A percentile compares a stretch with the other conserved stretches of the same genome.
Evolutionary conservation across 208 protist genomes (phyloP).

Genomic region (Crithidia fasciculata): DNA sequence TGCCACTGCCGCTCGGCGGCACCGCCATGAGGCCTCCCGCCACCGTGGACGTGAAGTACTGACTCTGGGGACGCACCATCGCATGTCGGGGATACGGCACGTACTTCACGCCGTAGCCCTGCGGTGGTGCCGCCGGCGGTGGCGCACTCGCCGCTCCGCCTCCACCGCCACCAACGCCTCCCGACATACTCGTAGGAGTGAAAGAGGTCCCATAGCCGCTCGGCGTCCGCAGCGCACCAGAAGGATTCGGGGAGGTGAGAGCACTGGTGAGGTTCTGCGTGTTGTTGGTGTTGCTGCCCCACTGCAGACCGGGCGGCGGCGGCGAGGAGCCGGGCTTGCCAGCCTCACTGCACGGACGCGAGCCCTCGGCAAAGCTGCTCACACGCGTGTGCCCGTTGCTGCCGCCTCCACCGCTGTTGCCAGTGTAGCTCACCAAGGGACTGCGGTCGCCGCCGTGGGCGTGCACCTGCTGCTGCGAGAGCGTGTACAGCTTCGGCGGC

Average conservation of each 20-base stretch:
- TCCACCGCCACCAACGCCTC: neutral
- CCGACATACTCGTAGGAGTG: neutral
- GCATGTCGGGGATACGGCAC: conserved; percentile 31
- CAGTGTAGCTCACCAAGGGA: neutral
- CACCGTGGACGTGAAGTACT: conserved; percentile 37
- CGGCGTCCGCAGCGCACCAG: neutral
- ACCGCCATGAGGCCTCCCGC: conserved; percentile 32
- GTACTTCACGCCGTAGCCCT: conserved; percentile 29
- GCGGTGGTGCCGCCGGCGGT: neutral
- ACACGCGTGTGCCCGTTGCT: conserved; percentile 7
- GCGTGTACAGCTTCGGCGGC: conserved; percentile 46
- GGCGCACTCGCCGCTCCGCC: neutral
- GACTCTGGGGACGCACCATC: conserved; percentile 32
- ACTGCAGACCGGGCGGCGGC: neutral
- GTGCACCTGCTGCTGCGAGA: conserved; percentile 4
- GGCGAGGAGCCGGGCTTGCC: neutral
- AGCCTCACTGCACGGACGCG: conserved; percentile 4
- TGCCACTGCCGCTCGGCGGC: conserved; percentile 21
- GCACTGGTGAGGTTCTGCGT: neutral
- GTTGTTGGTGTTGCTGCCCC: neutral
- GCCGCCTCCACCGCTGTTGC: neutral
- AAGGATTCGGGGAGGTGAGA: neutral
- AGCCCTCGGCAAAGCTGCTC: conserved; percentile 8
- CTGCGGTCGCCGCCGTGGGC: conserved; percentile 1
- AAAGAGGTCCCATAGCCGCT: neutral